These are phyloP conservation scores for Mortierella sp. DNA, from an alignment of 371 early-diverging fungal genomes.

Conservation along the genomic window DNA sequence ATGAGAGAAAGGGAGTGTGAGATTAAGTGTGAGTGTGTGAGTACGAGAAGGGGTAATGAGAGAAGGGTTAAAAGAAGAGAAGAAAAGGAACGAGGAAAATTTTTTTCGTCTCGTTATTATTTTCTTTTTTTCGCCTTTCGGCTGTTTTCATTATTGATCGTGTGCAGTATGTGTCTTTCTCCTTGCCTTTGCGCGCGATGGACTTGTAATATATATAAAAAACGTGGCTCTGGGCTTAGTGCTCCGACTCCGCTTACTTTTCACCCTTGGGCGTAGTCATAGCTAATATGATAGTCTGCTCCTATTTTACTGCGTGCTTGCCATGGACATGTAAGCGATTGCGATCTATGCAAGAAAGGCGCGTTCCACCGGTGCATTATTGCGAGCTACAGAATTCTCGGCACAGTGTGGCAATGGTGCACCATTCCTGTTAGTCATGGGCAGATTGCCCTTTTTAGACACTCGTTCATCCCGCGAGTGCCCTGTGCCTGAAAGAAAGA, in stretches of 20 bases:
- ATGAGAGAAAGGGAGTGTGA: neutral
- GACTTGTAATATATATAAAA: no score
- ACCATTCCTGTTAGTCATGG: neutral
- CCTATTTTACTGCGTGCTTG: no score
- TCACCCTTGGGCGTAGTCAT: constrained; percentile 9
- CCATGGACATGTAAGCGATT: neutral
- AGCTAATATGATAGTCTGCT: no score
- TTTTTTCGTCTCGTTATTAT: neutral
- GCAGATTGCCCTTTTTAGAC: neutral
- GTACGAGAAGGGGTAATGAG: neutral
- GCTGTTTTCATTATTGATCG: neutral
- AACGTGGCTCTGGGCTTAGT: constrained; percentile 9
- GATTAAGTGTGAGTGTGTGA: neutral
- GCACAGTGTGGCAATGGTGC: neutral
- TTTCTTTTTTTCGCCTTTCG: neutral
- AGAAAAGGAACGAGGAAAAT: neutral
- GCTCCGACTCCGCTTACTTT: constrained; percentile 3
- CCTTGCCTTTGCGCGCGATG: no score
- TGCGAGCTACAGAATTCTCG: neutral
- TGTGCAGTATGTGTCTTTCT: neutral
- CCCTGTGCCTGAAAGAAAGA: neutral
- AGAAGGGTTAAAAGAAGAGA: neutral
- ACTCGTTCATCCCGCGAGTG: neutral
- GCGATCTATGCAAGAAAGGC: neutral
- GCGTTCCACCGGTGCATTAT: neutral